Conservation (phyloP, 352 stramenopile species). For the Phytophthora macrochlamydospora region DNA sequence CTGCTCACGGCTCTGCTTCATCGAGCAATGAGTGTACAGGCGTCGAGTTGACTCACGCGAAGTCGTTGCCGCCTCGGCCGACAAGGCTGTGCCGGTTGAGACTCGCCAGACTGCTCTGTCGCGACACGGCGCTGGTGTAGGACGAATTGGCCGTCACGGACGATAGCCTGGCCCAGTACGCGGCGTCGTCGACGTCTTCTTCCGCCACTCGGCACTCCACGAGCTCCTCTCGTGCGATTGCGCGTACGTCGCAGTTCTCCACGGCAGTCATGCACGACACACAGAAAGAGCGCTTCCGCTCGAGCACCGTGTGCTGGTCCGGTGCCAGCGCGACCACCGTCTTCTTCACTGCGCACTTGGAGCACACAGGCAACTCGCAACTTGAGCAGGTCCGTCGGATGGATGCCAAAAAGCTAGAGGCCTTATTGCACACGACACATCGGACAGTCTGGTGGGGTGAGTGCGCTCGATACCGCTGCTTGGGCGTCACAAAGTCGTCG, state of each 20-base stretch:
- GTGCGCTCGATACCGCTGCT: slow-evolving; percentile 1
- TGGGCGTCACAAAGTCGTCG: slow-evolving; percentile 28
- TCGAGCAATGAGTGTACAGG: slow-evolving; percentile 4
- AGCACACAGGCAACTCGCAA: slow-evolving; percentile 39
- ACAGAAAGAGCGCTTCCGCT: slow-evolving; percentile 41
- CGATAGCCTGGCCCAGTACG: slow-evolving; percentile 29
- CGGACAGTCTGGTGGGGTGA: slow-evolving; percentile 6
- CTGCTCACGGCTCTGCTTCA: slow-evolving; percentile 4
- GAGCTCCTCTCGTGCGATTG: slow-evolving; percentile 41
- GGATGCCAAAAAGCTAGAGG: slow-evolving; percentile 23
- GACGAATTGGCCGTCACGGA: slow-evolving; percentile 33
- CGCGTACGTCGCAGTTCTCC: slow-evolving; percentile 29
- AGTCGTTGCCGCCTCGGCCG: slow-evolving; percentile 19
- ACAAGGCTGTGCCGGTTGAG: slow-evolving; percentile 27
- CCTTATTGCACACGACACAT: slow-evolving; percentile 34
- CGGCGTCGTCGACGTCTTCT: slow-evolving; percentile 23
- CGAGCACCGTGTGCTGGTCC: slow-evolving; percentile 38
- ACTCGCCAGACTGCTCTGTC: slow-evolving; percentile 29
- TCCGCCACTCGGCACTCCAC: slow-evolving; percentile 25
- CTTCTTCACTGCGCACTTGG: slow-evolving; percentile 43
- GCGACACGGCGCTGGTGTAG: slow-evolving; percentile 30
- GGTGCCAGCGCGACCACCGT: slow-evolving; percentile 39
- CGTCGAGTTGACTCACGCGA: not conserved
- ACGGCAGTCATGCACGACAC: slow-evolving; percentile 31
- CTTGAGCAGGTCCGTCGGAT: slow-evolving; percentile 38